Evolutionary conservation across 2,329 filamentous ascomycete genomes (phyloP), one percentile per base, ranked within the genome.

Genomic region (Penicillium brevicompactum): DNA sequence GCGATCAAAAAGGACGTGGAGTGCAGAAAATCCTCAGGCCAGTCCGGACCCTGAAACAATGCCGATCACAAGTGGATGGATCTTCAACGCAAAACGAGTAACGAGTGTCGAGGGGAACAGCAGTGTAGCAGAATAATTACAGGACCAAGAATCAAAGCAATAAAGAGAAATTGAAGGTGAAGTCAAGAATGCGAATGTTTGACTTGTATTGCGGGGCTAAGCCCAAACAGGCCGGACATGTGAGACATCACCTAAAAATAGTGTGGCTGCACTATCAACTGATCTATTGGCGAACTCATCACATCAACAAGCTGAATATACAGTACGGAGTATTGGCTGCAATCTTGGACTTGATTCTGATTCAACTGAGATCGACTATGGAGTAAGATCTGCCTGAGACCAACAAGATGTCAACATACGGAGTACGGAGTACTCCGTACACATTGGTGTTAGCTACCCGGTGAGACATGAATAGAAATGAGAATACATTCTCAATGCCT

Each of bases 161-260:
- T 13, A 51, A 45, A 44, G n/a, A 44, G n/a, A 16, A 44, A 44
- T 18, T 32, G 34, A 54, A 34, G 40, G 11, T 9, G 38, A 53
- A 54, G 37, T 16, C 21, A 46, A 57, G 49, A 57, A 55, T 32
- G 43, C 48, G 49, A 47, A 53, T 51, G 57, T 59, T 57, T 61
- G 61, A 56, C 49, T 38, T 63, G 60, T 56, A 55, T 57, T 59
- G 54, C 47, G 49, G 52, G 37, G 56, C 62, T 64, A 66, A 60
- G 30, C 58, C 63, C 32, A 59, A 64, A 55, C 7, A 27, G 60
- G 61, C 46, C 46, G 48, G 43, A 16, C 31, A 52, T 51, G 57
- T 64, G 62, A 65, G 60, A 65, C 63, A 64, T 57, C 38, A 44
- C 52, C 63, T 65, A 65, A 63, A 63, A 56, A 58, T 65, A 65